Base-by-base conservation (phyloP, 495 filamentous ascomycete species). In the Letharia columbiana region DNA sequence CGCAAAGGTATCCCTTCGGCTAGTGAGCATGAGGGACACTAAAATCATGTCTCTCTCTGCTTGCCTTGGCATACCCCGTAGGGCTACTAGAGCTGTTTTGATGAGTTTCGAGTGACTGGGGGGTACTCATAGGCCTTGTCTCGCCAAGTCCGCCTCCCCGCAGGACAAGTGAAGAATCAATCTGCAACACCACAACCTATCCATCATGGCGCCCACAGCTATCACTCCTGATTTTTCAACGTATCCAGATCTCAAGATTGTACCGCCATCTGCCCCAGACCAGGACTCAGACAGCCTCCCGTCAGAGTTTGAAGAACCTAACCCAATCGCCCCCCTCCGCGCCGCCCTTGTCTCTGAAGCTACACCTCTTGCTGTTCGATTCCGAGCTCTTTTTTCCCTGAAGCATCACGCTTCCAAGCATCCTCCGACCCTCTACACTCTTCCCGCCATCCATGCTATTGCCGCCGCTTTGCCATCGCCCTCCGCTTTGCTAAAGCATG, bases 381-480 rank as follows among this genome's bases (percentile, higher is more conserved):
- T 98, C 79, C 92, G 94, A 72, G 95, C 94, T 37, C 89, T 98
- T 70, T 99, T 99, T 81, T 96, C 94, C 17, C 86, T 99, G 63
- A 98, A 98, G 78, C 87, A 96, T 76, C 79, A 96, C 54, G 94
- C 95, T 13, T 87, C 85, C 52, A 81, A 86, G 61, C 74, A 86
- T 13, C 85, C 86, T 13, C 78, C 82, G 10, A 85, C 83, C 42
- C 75, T 81, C 57, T 80, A 89, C 40, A 87, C 87, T 37, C 74
- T 85, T 28, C 82, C 86, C 8, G 91, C 94, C 18, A 95, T 98
- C 70, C 83, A 96, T 50, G 92, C 95, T 18, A 98, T 99, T 69
- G 91, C 93, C 7, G 91, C 92, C 5, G 94, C 82, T 5, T 93
- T 98, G 69, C 69, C 82, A 4, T 96, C 93, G 3, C 86, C 85